A percentile compares a stretch with the other conserved stretches of the same genome.
phyloP scores from a whole-genome alignment of 2,329 filamentous ascomycete species.

The Cladosporium sp. region DNA sequence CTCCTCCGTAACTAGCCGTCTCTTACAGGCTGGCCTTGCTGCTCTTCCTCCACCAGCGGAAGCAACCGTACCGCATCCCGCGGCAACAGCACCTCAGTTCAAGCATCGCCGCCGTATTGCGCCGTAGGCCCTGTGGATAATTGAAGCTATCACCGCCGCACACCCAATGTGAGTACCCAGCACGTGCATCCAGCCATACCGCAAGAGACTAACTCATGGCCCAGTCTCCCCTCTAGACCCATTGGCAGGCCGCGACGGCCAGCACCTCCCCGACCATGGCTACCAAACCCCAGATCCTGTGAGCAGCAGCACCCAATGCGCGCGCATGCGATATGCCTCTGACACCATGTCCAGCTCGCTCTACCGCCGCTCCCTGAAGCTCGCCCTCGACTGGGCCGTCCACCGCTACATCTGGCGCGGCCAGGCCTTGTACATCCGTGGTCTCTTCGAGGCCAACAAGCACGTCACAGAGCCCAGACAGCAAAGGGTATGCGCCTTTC shows the following conservation, averaged over 20 bases:
- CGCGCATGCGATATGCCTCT: constrained; percentile 11
- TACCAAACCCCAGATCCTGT: constrained; percentile 19
- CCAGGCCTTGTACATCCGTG: constrained; percentile 93
- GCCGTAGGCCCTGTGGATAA: constrained; percentile 8
- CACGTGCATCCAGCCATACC: background rate
- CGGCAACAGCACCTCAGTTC: constrained; percentile 11
- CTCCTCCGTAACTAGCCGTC: constrained; percentile 10
- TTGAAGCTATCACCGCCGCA: background rate
- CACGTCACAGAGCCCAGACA: constrained; percentile 80
- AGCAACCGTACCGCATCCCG: background rate
- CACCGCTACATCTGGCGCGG: constrained; percentile 92
- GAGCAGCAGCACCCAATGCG: constrained; percentile 1
- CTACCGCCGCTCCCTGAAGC: constrained; percentile 89
- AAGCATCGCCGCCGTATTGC: constrained; percentile 5
- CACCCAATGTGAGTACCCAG: constrained; percentile 11
- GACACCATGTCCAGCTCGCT: constrained; percentile 57
- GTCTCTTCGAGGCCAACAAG: constrained; percentile 91
- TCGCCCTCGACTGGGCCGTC: constrained; percentile 92
- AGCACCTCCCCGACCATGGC: constrained; percentile 17
- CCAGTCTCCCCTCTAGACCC: constrained; percentile 18
- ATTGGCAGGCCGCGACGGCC: constrained; percentile 19
- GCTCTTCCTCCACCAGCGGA: background rate
- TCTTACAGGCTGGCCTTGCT: background rate
- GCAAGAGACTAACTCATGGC: background rate
- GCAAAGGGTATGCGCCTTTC: constrained; percentile 65